A percentile compares a stretch with the other conserved stretches of the same genome.
These are phyloP conservation scores for Cryptococcus floricola DNA, from an alignment of 1,284 basidiomycete genomes.

Conservation along the genomic window DNA sequence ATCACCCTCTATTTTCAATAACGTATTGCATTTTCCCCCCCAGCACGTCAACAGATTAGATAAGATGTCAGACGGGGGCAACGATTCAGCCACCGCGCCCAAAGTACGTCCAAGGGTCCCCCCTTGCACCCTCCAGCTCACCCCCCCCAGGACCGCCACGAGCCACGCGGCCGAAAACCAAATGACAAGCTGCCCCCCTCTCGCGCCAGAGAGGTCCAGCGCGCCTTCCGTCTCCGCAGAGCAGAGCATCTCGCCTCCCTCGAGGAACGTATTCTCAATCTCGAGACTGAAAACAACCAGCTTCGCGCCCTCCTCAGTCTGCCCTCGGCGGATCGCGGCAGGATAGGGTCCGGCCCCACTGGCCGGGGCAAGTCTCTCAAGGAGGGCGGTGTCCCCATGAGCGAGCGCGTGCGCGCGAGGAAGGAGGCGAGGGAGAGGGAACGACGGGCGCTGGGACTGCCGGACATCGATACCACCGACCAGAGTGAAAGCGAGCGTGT, in stretches of 20 bases:
- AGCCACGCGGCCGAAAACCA: slow-evolving; percentile 73
- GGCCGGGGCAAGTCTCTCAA: slow-evolving; percentile 49
- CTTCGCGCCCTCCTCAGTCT: slow-evolving; percentile 71
- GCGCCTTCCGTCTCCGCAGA: slow-evolving; percentile 83
- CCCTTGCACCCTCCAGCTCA: neutral
- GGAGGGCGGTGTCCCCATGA: slow-evolving; percentile 50
- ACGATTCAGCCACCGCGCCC: slow-evolving; percentile 2
- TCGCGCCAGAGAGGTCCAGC: slow-evolving; percentile 83
- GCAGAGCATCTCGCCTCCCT: slow-evolving; percentile 81
- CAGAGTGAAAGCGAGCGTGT: slow-evolving; percentile 8
- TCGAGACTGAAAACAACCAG: slow-evolving; percentile 77
- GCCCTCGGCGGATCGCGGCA: slow-evolving; percentile 55
- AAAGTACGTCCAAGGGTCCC: neutral
- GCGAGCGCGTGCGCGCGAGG: slow-evolving; percentile 46
- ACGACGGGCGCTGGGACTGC: slow-evolving; percentile 28
- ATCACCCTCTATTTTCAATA: neutral
- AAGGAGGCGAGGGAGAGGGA: slow-evolving; percentile 46
- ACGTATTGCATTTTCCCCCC: slow-evolving; percentile 2
- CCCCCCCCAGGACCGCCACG: slow-evolving; percentile 39
- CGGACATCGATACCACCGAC: slow-evolving; percentile 21
- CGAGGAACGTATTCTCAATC: slow-evolving; percentile 72
- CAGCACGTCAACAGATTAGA: slow-evolving; percentile 1
- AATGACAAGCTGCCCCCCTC: slow-evolving; percentile 90
- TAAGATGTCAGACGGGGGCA: slow-evolving; percentile 10
- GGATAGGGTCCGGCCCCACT: slow-evolving; percentile 49